Conservation (phyloP, 495 filamentous ascomycete genomes). For the Podospora appendiculata region DNA sequence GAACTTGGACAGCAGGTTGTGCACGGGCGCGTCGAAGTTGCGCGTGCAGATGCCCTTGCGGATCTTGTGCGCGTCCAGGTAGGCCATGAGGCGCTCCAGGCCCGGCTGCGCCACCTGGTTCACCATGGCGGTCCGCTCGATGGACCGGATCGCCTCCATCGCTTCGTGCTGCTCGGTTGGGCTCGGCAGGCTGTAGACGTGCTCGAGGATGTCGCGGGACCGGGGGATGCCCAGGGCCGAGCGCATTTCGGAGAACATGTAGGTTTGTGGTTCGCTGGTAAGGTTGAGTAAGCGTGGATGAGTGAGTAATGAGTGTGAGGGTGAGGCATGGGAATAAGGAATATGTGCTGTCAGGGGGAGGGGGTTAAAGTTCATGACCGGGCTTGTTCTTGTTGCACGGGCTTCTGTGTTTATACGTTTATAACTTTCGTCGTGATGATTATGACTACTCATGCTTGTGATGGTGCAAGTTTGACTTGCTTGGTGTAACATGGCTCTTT, state of each 20-base stretch:
- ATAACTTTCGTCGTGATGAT: too few species aligned
- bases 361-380: too few species aligned
- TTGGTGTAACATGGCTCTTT: background rate
- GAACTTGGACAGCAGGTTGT: slow-evolving; percentile 66
- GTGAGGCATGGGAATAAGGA: background rate
- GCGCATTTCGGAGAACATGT: slow-evolving; percentile 92
- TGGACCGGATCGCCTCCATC: slow-evolving; percentile 61
- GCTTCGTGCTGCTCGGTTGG: slow-evolving; percentile 51
- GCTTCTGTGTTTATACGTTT: too few species aligned
- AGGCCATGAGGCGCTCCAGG: slow-evolving; percentile 65
- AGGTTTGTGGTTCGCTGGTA: slow-evolving; percentile 74
- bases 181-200: slow-evolving; percentile 67
- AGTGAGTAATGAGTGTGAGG: too few species aligned
- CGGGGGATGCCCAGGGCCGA: slow-evolving; percentile 55
- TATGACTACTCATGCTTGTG: too few species aligned
- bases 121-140: slow-evolving; percentile 74
- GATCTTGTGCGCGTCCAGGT: slow-evolving; percentile 58
- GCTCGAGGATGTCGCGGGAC: slow-evolving; percentile 73
- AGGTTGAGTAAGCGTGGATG: background rate
- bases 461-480: too few species aligned
- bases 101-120: slow-evolving; percentile 75
- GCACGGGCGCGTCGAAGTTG: slow-evolving; percentile 73
- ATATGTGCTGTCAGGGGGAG: background rate
- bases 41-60: slow-evolving; percentile 84
- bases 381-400: too few species aligned